A percentile compares a stretch with the other conserved stretches of the same genome.
phyloP scores from a whole-genome alignment of 2,329 filamentous ascomycete species.

The Neonectria punicea region DNA sequence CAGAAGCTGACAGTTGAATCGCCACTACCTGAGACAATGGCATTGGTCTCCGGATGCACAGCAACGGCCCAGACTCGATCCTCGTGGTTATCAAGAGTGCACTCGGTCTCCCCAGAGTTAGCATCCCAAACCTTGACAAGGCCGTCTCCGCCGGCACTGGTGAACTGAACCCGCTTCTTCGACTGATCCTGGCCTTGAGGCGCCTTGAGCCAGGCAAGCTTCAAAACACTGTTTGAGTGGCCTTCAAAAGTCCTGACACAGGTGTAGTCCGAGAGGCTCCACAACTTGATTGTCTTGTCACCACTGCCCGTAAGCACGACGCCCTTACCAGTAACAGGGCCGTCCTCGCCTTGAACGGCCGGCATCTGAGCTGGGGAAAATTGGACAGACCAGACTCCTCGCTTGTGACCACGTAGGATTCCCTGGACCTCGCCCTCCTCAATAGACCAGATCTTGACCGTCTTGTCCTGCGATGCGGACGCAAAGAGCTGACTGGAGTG shows the following conservation, averaged over 20 bases:
- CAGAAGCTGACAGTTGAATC: conserved; percentile 96
- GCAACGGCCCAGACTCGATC: conserved; percentile 94
- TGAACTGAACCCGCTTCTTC: conserved; percentile 75
- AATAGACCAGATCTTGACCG: conserved; percentile 95
- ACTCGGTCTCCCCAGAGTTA: conserved; percentile 83
- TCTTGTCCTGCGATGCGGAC: conserved; percentile 95
- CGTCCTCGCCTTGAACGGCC: conserved; percentile 75
- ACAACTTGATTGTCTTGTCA: conserved; percentile 95
- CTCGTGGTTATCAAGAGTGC: conserved; percentile 95
- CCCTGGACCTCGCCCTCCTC: conserved; percentile 91
- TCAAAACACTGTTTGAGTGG: conserved; percentile 94
- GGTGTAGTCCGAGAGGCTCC: conserved; percentile 91
- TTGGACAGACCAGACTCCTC: conserved; percentile 94
- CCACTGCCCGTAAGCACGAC: conserved; percentile 90
- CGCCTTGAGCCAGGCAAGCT: conserved; percentile 85
- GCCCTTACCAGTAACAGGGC: conserved; percentile 79
- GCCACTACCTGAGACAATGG: conserved; percentile 88
- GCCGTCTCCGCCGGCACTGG: conserved; percentile 91
- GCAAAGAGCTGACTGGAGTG: conserved; percentile 83
- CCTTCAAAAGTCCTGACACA: conserved; percentile 96
- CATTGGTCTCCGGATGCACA: conserved; percentile 74
- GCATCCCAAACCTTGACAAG: conserved; percentile 97
- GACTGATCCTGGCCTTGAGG: conserved; percentile 60
- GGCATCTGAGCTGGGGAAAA: conserved; percentile 87
- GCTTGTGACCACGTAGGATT: conserved; percentile 89